phyloP scores from a whole-genome alignment of 139 green algal genomes.

The Gonium pectorale region DNA sequence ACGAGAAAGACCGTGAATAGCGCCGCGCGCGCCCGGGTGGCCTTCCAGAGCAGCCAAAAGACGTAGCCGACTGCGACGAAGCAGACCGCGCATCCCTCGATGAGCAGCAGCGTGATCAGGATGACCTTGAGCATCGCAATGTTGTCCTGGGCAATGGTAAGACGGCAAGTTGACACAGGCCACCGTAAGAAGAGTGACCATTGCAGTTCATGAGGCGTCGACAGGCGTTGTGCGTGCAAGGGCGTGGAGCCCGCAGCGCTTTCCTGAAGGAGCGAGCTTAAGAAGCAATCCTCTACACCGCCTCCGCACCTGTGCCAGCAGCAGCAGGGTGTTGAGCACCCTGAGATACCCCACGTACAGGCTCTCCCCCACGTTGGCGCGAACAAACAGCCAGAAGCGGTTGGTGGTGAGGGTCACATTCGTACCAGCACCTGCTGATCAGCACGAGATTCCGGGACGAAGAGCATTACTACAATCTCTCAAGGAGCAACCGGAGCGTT shows the following conservation, averaged over 20 bases:
- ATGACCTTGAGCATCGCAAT: conserved; percentile 39
- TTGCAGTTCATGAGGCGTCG: too few relatives aligned
- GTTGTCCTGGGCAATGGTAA: conserved; percentile 21
- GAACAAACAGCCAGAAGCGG: conserved; percentile 55
- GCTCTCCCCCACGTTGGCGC: conserved; percentile 42
- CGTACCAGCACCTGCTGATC: not conserved
- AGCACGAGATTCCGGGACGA: too few relatives aligned
- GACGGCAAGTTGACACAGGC: too few relatives aligned
- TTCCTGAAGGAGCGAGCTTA: too few relatives aligned
- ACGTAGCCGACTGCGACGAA: conserved; percentile 19
- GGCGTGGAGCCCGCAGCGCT: too few relatives aligned
- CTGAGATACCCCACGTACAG: conserved; percentile 47
- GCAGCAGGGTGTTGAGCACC: conserved; percentile 48
- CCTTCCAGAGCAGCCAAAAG: conserved; percentile 38
- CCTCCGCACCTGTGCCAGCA: conserved; percentile 20
- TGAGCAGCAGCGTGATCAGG: conserved; percentile 50
- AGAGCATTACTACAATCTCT: too few relatives aligned
- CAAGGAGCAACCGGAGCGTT: too few relatives aligned
- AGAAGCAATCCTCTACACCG: too few relatives aligned
- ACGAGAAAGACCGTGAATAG: conserved; percentile 63
- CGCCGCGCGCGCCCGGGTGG: conserved; percentile 35
- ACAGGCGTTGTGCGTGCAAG: too few relatives aligned
- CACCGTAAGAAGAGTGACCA: too few relatives aligned
- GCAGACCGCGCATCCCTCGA: conserved; percentile 47
- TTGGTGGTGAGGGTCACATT: conserved; percentile 36